Conservation (phyloP, 2,329 filamentous ascomycete genomes). For the Orbilia blumenaviensis region DNA sequence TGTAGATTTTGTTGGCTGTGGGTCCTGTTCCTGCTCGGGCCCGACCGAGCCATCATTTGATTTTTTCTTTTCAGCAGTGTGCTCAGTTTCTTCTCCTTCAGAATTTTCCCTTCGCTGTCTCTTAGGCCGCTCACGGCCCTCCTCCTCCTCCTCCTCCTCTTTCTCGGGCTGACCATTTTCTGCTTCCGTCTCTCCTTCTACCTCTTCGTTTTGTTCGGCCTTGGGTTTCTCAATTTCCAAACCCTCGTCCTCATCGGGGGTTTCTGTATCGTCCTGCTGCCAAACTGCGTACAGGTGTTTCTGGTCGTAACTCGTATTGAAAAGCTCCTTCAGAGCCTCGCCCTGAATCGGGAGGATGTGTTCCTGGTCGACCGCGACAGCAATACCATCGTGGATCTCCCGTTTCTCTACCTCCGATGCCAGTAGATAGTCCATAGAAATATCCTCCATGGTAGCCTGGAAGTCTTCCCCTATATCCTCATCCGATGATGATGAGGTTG, state of each 20-base stretch:
- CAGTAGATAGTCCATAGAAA: conserved; percentile 23
- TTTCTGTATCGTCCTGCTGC: neutral
- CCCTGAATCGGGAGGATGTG: conserved; percentile 26
- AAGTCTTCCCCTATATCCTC: conserved; percentile 25
- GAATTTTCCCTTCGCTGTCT: neutral
- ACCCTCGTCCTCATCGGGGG: conserved; percentile 27
- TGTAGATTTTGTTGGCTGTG: neutral
- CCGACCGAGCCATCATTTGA: neutral
- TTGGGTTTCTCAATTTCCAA: conserved; percentile 10
- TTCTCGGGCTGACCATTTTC: no score
- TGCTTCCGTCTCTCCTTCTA: neutral
- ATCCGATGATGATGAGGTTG: conserved; percentile 21
- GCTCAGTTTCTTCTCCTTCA: neutral
- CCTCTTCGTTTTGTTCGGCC: neutral
- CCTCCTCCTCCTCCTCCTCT: neutral
- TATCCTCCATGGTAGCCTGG: conserved; percentile 34
- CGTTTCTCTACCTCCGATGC: conserved; percentile 30
- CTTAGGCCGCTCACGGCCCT: neutral
- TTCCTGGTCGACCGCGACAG: neutral
- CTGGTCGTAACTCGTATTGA: conserved; percentile 28
- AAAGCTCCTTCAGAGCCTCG: conserved; percentile 35
- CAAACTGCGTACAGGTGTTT: conserved; percentile 21
- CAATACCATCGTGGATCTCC: conserved; percentile 23
- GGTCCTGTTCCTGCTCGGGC: conserved; percentile 1
- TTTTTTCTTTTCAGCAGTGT: neutral